Conservation (phyloP, 805 yeast species). For the Wickerhamiella brachini region DNA sequence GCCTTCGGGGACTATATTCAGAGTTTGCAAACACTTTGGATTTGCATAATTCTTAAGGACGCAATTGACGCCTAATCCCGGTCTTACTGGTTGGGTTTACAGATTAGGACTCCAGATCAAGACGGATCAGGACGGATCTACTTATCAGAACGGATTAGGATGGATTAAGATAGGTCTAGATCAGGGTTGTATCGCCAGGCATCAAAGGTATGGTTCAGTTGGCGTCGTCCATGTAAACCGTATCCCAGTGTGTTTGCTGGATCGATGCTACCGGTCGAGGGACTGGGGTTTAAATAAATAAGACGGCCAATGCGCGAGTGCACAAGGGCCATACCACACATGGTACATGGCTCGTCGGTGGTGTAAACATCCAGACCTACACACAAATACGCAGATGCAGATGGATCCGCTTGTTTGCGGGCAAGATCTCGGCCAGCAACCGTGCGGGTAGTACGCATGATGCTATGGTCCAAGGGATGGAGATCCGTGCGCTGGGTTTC, state of each 20-base stretch:
- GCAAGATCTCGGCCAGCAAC: conserved; percentile 45
- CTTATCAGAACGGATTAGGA: too few species aligned
- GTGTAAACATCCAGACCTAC: conserved; percentile 65
- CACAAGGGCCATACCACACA: conserved; percentile 93
- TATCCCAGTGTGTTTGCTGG: conserved; percentile 49
- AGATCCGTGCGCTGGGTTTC: conserved; percentile 29
- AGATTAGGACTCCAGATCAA: too few species aligned
- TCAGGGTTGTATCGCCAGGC: conserved; percentile 35
- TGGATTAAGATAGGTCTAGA: not conserved
- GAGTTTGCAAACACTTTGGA: too few species aligned
- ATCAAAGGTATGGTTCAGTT: conserved; percentile 78
- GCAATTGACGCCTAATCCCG: too few species aligned
- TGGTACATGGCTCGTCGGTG: conserved; percentile 90
- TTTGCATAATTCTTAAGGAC: too few species aligned
- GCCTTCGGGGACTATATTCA: too few species aligned
- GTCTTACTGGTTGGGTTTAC: too few species aligned
- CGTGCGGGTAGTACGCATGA: conserved; percentile 53
- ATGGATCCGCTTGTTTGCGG: conserved; percentile 16
- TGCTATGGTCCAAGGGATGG: conserved; percentile 57
- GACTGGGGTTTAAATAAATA: conserved; percentile 40
- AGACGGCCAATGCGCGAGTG: conserved; percentile 74
- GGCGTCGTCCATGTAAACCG: conserved; percentile 59
- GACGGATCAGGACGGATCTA: too few species aligned
- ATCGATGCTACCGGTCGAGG: conserved; percentile 41
- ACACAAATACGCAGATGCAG: conserved; percentile 45